Evolutionary conservation across 2,329 filamentous ascomycete genomes (phyloP).

Genomic region (Madurella mycetomatis): DNA sequence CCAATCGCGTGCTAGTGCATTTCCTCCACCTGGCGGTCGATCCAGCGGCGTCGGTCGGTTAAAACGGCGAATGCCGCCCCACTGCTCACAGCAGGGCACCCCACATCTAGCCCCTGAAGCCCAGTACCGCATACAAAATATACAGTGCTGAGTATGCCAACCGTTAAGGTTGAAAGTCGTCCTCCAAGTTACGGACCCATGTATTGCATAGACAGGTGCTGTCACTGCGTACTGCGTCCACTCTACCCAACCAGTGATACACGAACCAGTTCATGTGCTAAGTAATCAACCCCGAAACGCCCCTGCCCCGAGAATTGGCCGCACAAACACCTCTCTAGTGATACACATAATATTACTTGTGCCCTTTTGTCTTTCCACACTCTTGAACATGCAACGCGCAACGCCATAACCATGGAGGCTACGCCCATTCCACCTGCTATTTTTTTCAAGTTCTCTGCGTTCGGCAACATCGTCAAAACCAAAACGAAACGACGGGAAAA

Average conservation of each 20-base stretch:
- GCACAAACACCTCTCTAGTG: background rate
- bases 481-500: background rate
- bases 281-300: conserved; percentile 12
- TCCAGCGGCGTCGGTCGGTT: background rate
- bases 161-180: too few relatives aligned
- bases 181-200: too few relatives aligned
- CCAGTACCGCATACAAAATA: too few relatives aligned
- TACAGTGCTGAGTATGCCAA: too few relatives aligned
- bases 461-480: background rate
- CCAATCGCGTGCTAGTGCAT: conserved; percentile 1
- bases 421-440: background rate
- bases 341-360: conserved; percentile 11
- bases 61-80: conserved; percentile 2
- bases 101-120: background rate
- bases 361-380: conserved; percentile 17
- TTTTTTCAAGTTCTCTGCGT: background rate
- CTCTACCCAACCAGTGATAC: background rate
- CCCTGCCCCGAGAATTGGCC: conserved; percentile 10
- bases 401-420: background rate
- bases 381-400: conserved; percentile 6
- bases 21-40: background rate
- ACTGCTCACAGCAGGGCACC: background rate
- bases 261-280: conserved; percentile 3
- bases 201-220: too few relatives aligned
- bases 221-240: too few relatives aligned